Percentiles rank a stretch among this genome's conserved stretches.
These are phyloP conservation scores for Gryganskiella cystojenkinii DNA, from an alignment of 192 early-diverging fungal species.

Conservation along the genomic window DNA sequence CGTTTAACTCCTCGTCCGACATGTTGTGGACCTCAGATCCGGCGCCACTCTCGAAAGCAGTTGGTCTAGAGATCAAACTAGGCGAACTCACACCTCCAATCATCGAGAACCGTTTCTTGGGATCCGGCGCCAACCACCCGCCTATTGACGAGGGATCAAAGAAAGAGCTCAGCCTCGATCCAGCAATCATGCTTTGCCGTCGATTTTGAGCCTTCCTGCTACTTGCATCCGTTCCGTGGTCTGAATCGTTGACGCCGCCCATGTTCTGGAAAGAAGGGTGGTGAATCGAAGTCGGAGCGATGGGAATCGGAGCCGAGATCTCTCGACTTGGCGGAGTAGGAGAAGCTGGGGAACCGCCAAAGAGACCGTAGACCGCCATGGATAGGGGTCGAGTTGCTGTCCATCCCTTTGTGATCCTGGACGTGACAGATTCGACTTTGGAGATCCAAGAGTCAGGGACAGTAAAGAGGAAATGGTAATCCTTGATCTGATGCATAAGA, in stretches of 20 bases:
- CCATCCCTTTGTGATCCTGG: conserved; percentile 45
- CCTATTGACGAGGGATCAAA: conserved; percentile 39
- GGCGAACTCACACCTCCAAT: conserved; percentile 27
- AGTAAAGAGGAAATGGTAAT: conserved; percentile 46
- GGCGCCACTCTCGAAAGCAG: conserved; percentile 7
- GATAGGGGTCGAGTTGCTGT: conserved; percentile 44
- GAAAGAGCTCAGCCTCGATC: conserved; percentile 44
- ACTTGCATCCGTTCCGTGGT: conserved; percentile 13
- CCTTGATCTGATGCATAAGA: conserved; percentile 38
- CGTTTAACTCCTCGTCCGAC: conserved; percentile 35
- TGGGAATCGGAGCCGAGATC: conserved; percentile 44
- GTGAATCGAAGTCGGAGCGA: conserved; percentile 39
- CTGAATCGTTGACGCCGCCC: not conserved
- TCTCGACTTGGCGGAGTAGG: conserved; percentile 27
- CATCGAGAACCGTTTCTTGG: conserved; percentile 36
- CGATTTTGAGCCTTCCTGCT: conserved; percentile 15
- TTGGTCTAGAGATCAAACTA: conserved; percentile 29
- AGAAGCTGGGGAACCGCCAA: conserved; percentile 8
- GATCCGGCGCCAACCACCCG: conserved; percentile 38
- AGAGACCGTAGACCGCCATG: conserved; percentile 51
- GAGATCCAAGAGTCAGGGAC: conserved; percentile 51
- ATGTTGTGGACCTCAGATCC: conserved; percentile 26
- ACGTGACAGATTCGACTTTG: conserved; percentile 48
- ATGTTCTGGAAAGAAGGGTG: conserved; percentile 24
- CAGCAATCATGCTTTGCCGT: conserved; percentile 51